A percentile compares a stretch with the other conserved stretches of the same genome.
Conservation (phyloP, 129 eudicot species). For the Artemisia tridentata region DNA sequence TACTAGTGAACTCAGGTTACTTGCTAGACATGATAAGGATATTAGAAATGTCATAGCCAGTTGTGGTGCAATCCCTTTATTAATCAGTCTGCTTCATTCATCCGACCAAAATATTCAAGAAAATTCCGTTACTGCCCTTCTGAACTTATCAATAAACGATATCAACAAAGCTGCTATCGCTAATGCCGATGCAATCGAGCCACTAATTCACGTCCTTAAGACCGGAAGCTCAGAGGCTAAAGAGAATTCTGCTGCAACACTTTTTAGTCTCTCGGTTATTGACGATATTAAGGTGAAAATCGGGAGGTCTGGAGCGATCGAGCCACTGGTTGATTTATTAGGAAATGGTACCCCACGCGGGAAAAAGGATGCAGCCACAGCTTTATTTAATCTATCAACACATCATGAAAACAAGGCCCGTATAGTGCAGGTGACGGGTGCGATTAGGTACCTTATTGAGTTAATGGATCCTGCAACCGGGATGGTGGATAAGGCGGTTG, state of each 20-base stretch:
- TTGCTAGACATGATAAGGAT: slow-evolving; percentile 77
- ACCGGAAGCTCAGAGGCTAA: no score
- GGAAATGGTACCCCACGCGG: no score
- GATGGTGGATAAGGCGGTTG: slow-evolving; percentile 94
- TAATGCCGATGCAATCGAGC: no score
- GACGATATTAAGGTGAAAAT: no score
- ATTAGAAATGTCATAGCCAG: slow-evolving; percentile 70
- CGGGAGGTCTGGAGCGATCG: no score
- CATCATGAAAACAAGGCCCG: slow-evolving; percentile 71
- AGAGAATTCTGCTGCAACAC: no score
- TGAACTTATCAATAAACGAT: no score
- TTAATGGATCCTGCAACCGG: slow-evolving; percentile 96
- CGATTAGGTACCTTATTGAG: slow-evolving; percentile 75
- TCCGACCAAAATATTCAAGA: slow-evolving; percentile 64
- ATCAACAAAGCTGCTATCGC: no score
- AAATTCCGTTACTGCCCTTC: slow-evolving; percentile 77
- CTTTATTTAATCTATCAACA: slow-evolving; percentile 78
- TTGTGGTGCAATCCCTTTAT: slow-evolving; percentile 67
- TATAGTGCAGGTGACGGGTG: slow-evolving; percentile 86
- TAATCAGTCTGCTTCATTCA: slow-evolving; percentile 67
- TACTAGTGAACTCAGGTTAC: slow-evolving; percentile 61
- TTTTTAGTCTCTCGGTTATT: no score
- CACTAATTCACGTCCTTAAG: no score
- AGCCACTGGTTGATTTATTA: no score
- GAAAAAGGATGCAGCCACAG: slow-evolving; percentile 46